Base-by-base conservation (phyloP, 2,329 filamentous ascomycete genomes). In the Ascosphaera apis region DNA sequence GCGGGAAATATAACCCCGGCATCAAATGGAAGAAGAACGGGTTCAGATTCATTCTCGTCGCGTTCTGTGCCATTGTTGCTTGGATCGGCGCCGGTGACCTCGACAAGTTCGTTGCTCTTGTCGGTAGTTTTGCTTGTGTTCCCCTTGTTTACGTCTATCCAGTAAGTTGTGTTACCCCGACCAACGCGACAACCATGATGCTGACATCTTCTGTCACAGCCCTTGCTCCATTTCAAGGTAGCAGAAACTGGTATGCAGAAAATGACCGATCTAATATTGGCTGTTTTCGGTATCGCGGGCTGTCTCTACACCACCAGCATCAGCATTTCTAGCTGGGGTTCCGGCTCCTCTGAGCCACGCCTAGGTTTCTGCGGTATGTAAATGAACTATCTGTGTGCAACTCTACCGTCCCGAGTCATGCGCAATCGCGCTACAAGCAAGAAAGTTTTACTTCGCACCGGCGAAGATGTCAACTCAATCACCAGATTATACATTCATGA, bases 21-120 rank as follows among this genome's bases (percentile, higher is more conserved):
- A 91, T 98, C 63, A 98, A 98, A 62, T 98, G 88, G 88, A 80
- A 95, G 66, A 98, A 98, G 72, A 98, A 98, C 47, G 62, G 77
- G 23, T 98, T 92, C 63, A 76, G 88, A 37, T 98, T 95, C 64
- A 75, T 86, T 50, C 72, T 93, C 42, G 88, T 95, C 35, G 69
- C 80, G 48, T 56, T 88, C 16, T 95, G 88, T 49, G 79, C 84
- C 1, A 57, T 73, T 39, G 77, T 98, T 44, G 86, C 86, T 1
- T 98, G 83, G 82, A 73, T 76, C 32, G 88, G 88, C 41, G 86
- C 88, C 2, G 79, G 82, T 45, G 76, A 95, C 56, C 61, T 98
- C 37, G 88, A 98, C 61, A 95, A 95, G 57, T 98, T 98, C 53
- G 91, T 98, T 21, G 78, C 83, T 15, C 66, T 98, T 28, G 84